Percentiles rank a stretch among this genome's conserved stretches.
Conservation (phyloP, 1,284 basidiomycete species). For the Fistulinella cinereoalba region DNA sequence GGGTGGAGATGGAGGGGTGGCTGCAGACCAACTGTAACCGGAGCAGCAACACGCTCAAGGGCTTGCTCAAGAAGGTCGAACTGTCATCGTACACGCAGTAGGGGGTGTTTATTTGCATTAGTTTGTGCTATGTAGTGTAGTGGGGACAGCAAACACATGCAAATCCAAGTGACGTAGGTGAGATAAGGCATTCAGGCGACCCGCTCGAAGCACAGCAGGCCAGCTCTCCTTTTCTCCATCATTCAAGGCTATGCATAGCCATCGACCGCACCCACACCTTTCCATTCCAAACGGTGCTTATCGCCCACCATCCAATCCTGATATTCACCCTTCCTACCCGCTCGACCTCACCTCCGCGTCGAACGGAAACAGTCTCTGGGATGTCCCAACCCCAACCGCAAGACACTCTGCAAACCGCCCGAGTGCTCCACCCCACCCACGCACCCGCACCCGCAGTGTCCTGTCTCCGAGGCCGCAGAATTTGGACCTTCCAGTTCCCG, state of each 20-base stretch:
- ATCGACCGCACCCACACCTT: constrained; percentile 39
- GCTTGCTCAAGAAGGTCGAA: constrained; percentile 79
- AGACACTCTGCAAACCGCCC: constrained; percentile 11
- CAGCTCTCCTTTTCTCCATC: background rate
- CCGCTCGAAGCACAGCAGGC: background rate
- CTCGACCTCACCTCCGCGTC: constrained; percentile 18
- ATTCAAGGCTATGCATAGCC: constrained; percentile 24
- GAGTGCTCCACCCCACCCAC: constrained; percentile 10
- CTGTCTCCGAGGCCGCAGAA: constrained; percentile 31
- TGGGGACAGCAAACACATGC: constrained; percentile 15
- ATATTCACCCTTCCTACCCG: constrained; percentile 28
- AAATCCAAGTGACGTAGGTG: constrained; percentile 21
- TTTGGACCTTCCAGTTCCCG: constrained; percentile 42
- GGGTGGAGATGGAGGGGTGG: constrained; percentile 87
- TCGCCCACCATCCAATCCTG: constrained; percentile 27
- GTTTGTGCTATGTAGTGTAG: too few species aligned
- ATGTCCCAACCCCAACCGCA: constrained; percentile 26
- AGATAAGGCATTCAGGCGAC: constrained; percentile 9
- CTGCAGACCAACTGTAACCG: constrained; percentile 79
- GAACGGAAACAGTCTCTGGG: constrained; percentile 19
- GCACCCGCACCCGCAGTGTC: constrained; percentile 41
- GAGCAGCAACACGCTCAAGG: constrained; percentile 84
- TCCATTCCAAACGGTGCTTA: constrained; percentile 39
- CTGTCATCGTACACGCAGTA: constrained; percentile 42
- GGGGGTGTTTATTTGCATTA: background rate